Evolutionary conservation across 2,329 filamentous ascomycete genomes (phyloP).

Genomic region (Aspergillus persii): DNA sequence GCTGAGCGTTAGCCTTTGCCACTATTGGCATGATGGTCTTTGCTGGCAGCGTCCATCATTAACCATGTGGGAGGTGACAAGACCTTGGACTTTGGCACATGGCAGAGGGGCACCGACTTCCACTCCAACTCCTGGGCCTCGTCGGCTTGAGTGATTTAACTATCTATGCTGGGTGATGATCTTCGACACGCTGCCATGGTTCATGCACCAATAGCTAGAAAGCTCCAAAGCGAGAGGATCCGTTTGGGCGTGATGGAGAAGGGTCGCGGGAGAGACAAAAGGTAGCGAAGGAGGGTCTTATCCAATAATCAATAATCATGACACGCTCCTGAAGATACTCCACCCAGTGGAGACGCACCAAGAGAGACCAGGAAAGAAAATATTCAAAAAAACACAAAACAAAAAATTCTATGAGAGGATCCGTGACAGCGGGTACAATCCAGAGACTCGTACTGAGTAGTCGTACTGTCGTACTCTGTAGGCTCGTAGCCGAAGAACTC

Average conservation of each 20-base stretch:
- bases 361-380: neutral
- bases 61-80: neutral
- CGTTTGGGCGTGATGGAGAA: neutral
- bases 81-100: neutral
- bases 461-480: no score
- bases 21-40: neutral
- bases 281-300: neutral
- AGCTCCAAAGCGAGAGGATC: neutral
- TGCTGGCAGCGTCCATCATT: conserved; percentile 1
- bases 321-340: neutral
- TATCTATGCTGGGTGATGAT: neutral
- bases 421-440: conserved; percentile 3
- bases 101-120: neutral
- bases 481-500: neutral
- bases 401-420: neutral
- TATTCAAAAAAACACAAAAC: neutral
- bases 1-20: neutral
- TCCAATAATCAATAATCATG: neutral
- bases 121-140: neutral
- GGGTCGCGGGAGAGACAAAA: neutral
- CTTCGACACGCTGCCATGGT: neutral
- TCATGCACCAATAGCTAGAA: neutral
- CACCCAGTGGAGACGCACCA: neutral
- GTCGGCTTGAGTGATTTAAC: neutral
- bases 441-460: neutral